Percentiles rank a stretch among this genome's conserved stretches.
Evolutionary conservation across 495 filamentous ascomycete genomes (phyloP).

Genomic region (Aspergillus nidulans): DNA sequence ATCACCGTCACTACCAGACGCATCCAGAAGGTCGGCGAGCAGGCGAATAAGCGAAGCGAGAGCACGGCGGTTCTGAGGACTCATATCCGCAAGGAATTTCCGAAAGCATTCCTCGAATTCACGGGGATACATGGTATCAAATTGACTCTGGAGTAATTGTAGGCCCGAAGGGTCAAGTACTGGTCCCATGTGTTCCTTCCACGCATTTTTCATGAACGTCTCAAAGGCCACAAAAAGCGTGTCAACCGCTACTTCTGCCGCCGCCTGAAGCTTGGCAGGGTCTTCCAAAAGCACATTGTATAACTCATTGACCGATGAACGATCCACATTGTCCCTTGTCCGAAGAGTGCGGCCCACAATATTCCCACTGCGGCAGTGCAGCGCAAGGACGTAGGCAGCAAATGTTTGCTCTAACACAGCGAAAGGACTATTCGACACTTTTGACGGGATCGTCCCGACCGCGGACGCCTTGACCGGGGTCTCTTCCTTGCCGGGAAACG

Average conservation of each 20-base stretch:
- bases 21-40: conserved; percentile 83
- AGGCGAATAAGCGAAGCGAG: conserved; percentile 80
- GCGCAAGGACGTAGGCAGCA: conserved; percentile 71
- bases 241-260: conserved; percentile 74
- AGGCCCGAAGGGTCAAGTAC: conserved; percentile 64
- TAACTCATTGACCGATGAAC: conserved; percentile 80
- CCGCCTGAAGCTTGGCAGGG: conserved; percentile 66
- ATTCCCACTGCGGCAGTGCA: conserved; percentile 79
- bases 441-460: conserved; percentile 28
- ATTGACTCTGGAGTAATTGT: conserved; percentile 66
- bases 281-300: conserved; percentile 84
- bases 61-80: conserved; percentile 87
- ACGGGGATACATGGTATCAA: conserved; percentile 63
- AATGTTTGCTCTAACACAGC: conserved; percentile 81
- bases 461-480: conserved; percentile 31
- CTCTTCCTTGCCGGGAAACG: conserved; percentile 33
- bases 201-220: conserved; percentile 85
- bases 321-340: conserved; percentile 65
- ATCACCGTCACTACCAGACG: conserved; percentile 91
- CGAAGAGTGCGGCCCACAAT: conserved; percentile 72
- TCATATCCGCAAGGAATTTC: conserved; percentile 69
- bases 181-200: conserved; percentile 83
- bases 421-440: conserved; percentile 48
- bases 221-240: conserved; percentile 93
- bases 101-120: conserved; percentile 87